Conservation (phyloP, 2,329 filamentous ascomycete species). For the Talaromyces piceae region DNA sequence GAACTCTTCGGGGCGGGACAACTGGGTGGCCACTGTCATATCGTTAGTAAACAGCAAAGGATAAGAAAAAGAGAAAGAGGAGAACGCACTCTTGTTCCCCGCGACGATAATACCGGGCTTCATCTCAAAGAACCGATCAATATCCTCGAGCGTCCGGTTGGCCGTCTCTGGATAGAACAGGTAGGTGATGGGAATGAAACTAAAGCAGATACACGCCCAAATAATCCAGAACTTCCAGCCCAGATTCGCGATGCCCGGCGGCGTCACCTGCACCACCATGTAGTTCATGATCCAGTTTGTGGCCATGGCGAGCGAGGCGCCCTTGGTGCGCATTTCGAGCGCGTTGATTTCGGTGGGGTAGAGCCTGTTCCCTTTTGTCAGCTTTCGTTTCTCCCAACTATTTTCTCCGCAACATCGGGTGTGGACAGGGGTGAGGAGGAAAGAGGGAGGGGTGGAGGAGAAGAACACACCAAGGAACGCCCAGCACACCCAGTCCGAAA, state of each 20-base stretch:
- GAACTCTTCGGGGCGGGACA: constrained; percentile 15
- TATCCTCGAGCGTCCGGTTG: constrained; percentile 11
- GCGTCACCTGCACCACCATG: constrained; percentile 17
- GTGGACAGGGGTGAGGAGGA: not conserved
- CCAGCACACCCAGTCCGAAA: constrained; percentile 36
- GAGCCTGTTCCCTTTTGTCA: too few relatives aligned
- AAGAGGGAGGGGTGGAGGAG: not conserved
- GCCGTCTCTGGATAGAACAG: constrained; percentile 18
- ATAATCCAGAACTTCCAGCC: constrained; percentile 20
- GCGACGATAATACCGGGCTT: constrained; percentile 17
- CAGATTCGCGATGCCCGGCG: constrained; percentile 17
- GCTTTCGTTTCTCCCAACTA: too few relatives aligned
- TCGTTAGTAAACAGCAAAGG: not conserved
- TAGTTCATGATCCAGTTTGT: constrained; percentile 20
- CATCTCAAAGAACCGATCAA: constrained; percentile 14
- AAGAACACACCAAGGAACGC: constrained; percentile 29
- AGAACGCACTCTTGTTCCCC: constrained; percentile 15
- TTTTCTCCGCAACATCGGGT: too few relatives aligned
- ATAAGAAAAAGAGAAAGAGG: not conserved
- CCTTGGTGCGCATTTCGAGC: constrained; percentile 15
- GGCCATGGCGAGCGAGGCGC: constrained; percentile 14
- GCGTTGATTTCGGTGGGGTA: constrained; percentile 19
- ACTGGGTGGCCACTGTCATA: constrained; percentile 15
- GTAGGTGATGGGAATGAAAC: constrained; percentile 18
- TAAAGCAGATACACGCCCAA: constrained; percentile 20